Evolutionary conservation across 306 rosid genomes (phyloP).

Genomic region (Lotus japonicus): DNA sequence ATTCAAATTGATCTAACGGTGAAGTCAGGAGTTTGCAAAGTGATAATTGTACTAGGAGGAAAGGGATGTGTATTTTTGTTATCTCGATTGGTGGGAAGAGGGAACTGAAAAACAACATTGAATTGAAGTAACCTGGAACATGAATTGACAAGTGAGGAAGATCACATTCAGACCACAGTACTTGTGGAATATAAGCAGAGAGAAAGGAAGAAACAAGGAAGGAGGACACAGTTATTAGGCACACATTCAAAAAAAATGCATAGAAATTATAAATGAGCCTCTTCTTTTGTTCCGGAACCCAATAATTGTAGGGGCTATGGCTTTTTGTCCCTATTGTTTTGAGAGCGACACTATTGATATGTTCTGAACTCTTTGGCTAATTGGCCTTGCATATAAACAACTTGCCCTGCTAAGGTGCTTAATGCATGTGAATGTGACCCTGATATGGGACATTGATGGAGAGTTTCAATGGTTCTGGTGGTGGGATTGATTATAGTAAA

Average conservation of each 20-base stretch:
- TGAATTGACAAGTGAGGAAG: constrained; percentile 49
- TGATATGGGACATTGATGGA: no score
- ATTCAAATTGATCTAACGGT: constrained; percentile 2
- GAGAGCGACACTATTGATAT: no score
- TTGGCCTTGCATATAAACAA: no score
- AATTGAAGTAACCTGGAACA: constrained; percentile 34
- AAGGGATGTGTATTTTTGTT: neutral
- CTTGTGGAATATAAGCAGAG: neutral
- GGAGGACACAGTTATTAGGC: neutral
- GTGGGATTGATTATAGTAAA: no score
- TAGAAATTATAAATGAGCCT: constrained; percentile 19
- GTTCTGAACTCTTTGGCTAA: no score
- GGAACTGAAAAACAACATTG: constrained; percentile 21
- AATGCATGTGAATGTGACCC: no score
- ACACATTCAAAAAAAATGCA: constrained; percentile 13
- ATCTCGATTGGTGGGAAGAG: constrained; percentile 24
- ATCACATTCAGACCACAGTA: no score
- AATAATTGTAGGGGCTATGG: constrained; percentile 29
- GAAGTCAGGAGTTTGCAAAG: neutral
- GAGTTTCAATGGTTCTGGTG: no score
- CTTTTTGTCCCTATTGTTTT: constrained; percentile 8
- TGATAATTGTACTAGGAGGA: constrained; percentile 1
- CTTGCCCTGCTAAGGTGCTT: no score
- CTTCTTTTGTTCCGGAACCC: constrained; percentile 16
- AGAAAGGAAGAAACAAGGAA: neutral